These are phyloP conservation scores for Tylopilus sp. DNA, from an alignment of 768 basidiomycete genomes.

Conservation along the genomic window DNA sequence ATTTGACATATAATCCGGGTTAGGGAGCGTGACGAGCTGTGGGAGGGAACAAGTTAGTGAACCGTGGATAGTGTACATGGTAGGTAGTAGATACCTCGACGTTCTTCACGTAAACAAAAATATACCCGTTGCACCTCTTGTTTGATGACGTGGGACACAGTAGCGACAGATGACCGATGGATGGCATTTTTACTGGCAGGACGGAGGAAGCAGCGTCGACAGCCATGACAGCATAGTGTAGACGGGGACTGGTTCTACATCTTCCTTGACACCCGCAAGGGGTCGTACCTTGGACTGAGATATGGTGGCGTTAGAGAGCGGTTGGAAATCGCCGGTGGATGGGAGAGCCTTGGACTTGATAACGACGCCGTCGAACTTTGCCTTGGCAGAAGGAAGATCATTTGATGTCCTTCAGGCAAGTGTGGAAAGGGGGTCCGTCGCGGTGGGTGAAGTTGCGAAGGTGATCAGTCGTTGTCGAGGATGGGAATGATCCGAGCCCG, in stretches of 20 bases:
- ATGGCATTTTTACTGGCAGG: not conserved
- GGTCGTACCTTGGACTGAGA: conserved; percentile 20
- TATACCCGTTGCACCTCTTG: conserved; percentile 36
- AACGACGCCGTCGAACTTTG: conserved; percentile 62
- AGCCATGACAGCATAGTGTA: conserved; percentile 49
- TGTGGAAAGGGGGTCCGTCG: too few relatives aligned
- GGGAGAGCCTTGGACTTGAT: conserved; percentile 46
- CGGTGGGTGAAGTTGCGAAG: too few relatives aligned
- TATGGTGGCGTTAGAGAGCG: conserved; percentile 41
- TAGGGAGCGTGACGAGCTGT: conserved; percentile 76
- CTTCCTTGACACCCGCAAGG: conserved; percentile 31
- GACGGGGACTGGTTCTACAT: conserved; percentile 10
- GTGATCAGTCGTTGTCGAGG: too few relatives aligned
- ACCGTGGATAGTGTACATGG: too few relatives aligned
- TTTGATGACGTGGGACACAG: conserved; percentile 21
- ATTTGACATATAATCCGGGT: conserved; percentile 77
- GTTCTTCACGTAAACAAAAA: conserved; percentile 86
- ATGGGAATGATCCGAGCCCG: too few relatives aligned
- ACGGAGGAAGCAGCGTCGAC: conserved; percentile 43
- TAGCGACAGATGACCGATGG: conserved; percentile 31
- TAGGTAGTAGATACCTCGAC: conserved; percentile 67
- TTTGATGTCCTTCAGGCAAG: conserved; percentile 42
- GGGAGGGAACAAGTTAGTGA: not conserved
- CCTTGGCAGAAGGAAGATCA: conserved; percentile 38
- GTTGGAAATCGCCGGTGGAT: conserved; percentile 41